These are phyloP conservation scores for Trebouxia sp. DNA, from an alignment of 139 green algal species.

Conservation along the genomic window DNA sequence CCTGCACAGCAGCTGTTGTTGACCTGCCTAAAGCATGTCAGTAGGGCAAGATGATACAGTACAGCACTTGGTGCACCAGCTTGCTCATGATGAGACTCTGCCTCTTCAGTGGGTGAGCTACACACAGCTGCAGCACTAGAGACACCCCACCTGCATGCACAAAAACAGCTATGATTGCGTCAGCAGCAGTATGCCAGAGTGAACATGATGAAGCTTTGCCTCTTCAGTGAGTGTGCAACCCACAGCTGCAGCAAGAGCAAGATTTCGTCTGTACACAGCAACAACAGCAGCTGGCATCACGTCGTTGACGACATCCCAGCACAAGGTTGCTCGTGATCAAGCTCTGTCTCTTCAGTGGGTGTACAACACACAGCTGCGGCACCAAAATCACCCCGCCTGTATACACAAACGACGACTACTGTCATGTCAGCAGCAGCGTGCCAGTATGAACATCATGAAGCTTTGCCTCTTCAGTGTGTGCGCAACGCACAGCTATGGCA, in stretches of 20 bases:
- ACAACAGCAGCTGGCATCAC: no score
- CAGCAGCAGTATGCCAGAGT: no score
- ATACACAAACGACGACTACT: background rate
- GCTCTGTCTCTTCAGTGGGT: conserved; percentile 31
- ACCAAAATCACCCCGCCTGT: conserved; percentile 37
- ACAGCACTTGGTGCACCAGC: conserved; percentile 42
- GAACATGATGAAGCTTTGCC: conserved; percentile 3
- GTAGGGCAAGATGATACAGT: conserved; percentile 39
- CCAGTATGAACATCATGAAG: conserved; percentile 12
- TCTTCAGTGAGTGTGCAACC: conserved; percentile 34
- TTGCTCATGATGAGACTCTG: background rate
- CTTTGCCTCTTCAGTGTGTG: conserved; percentile 24
- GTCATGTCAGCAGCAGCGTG: no score
- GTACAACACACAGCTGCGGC: conserved; percentile 44
- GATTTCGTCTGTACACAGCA: no score
- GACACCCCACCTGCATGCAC: conserved; percentile 26
- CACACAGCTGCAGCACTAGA: conserved; percentile 48
- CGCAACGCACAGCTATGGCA: no score
- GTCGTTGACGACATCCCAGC: no score
- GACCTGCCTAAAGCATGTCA: no score
- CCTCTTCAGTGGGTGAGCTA: conserved; percentile 34
- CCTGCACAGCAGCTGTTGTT: no score
- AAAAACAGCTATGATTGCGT: no score
- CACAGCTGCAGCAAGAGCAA: no score
- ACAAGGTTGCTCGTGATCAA: no score